These are phyloP conservation scores for Aspergillus sp. DNA, from an alignment of 2,329 filamentous ascomycete species.

Conservation along the genomic window DNA sequence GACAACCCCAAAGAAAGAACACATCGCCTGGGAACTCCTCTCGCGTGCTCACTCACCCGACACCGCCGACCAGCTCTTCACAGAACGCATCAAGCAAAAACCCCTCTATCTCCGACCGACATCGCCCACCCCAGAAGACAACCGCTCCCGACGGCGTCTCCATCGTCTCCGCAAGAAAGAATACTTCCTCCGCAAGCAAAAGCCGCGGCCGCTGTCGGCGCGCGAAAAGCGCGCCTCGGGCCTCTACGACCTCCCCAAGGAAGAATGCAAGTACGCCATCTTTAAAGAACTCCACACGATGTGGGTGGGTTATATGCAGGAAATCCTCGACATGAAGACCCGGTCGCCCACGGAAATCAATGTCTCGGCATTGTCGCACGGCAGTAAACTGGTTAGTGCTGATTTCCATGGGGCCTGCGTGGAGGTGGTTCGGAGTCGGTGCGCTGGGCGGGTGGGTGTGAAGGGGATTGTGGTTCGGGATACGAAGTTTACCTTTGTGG, in stretches of 20 bases:
- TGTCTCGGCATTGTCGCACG: constrained; percentile 56
- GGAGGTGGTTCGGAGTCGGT: constrained; percentile 78
- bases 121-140: constrained; percentile 61
- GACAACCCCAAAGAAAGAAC: constrained; percentile 23
- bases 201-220: constrained; percentile 70
- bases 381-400: constrained; percentile 69
- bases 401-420: constrained; percentile 87
- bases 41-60: constrained; percentile 74
- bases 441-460: constrained; percentile 76
- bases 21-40: constrained; percentile 65
- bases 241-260: constrained; percentile 70
- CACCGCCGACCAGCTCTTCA: constrained; percentile 68
- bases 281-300: constrained; percentile 75
- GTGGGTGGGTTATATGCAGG: constrained; percentile 82
- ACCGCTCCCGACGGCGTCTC: constrained; percentile 53
- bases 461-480: constrained; percentile 87
- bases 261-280: constrained; percentile 67
- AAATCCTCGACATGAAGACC: constrained; percentile 65
- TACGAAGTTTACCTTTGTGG: constrained; percentile 78
- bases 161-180: constrained; percentile 47
- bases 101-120: constrained; percentile 75
- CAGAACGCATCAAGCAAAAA: constrained; percentile 78
- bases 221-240: constrained; percentile 70
- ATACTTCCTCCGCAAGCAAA: constrained; percentile 48
- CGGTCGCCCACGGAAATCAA: constrained; percentile 10